These are phyloP conservation scores for Boeremia lycopersici DNA, from an alignment of 2,329 filamentous ascomycete species.

Conservation along the genomic window DNA sequence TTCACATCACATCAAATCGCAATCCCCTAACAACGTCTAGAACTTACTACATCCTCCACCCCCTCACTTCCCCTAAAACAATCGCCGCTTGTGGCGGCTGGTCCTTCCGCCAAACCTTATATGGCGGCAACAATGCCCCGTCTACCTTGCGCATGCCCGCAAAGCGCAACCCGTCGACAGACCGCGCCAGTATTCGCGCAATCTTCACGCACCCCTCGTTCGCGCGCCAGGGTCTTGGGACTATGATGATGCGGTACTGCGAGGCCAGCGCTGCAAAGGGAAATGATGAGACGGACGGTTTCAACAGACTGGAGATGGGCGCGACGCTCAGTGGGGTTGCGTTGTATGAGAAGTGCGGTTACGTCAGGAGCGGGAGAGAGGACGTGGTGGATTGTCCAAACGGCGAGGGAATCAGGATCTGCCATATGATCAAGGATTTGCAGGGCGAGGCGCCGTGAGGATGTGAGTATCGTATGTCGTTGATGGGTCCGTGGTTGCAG, in stretches of 20 bases:
- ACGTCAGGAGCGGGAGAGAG: constrained; percentile 41
- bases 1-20: background rate
- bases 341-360: constrained; percentile 45
- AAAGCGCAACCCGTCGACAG: constrained; percentile 32
- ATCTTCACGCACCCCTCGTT: constrained; percentile 44
- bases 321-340: constrained; percentile 43
- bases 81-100: constrained; percentile 46
- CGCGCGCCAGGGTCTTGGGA: constrained; percentile 39
- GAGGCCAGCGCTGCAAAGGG: constrained; percentile 35
- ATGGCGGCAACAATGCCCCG: constrained; percentile 42
- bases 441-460: background rate
- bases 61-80: constrained; percentile 18
- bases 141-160: constrained; percentile 39
- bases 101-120: constrained; percentile 45
- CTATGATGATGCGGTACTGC: constrained; percentile 48
- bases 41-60: constrained; percentile 46
- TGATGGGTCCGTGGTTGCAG: too few relatives aligned
- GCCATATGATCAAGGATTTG: constrained; percentile 45
- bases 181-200: constrained; percentile 43
- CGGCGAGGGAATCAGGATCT: constrained; percentile 39
- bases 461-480: background rate
- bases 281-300: constrained; percentile 23
- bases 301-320: constrained; percentile 43
- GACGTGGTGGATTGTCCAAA: constrained; percentile 43
- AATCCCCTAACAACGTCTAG: constrained; percentile 5